Conservation (phyloP, 345 rosid genomes). For the Eucalyptus rudis region DNA sequence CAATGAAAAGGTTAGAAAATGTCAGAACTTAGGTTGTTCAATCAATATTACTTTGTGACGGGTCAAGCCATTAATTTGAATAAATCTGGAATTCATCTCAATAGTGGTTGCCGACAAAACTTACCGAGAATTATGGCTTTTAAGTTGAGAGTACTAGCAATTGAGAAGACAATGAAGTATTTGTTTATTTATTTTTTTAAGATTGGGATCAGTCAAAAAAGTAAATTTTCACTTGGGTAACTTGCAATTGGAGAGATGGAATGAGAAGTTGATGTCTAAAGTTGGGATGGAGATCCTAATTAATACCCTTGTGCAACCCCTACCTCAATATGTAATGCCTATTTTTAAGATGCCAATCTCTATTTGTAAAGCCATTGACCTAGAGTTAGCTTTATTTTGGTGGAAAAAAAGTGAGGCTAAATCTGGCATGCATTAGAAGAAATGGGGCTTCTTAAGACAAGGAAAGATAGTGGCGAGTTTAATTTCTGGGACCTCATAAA, state of each 20-base stretch:
- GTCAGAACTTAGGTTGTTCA: accelerated
- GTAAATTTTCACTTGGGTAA: neutral
- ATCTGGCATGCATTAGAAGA: neutral
- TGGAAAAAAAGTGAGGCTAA: neutral
- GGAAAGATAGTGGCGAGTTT: neutral
- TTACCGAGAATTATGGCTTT: accelerated
- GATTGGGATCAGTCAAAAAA: neutral
- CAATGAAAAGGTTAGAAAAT: neutral
- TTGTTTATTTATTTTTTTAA: too few species aligned
- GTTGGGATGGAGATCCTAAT: neutral
- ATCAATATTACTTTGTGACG: accelerated
- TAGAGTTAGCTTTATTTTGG: neutral
- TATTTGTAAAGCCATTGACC: neutral
- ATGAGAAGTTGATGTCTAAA: neutral
- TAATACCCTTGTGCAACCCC: accelerated
- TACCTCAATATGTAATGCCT: neutral
- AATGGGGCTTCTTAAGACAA: neutral
- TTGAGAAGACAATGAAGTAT: neutral
- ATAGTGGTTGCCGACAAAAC: neutral
- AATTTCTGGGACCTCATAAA: neutral
- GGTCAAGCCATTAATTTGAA: neutral
- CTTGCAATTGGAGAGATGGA: neutral
- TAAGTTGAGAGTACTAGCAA: neutral
- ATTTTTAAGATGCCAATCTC: neutral
- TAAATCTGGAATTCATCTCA: neutral